Percentiles rank a stretch among this genome's conserved stretches.
These are phyloP conservation scores for Mesotaenium endlicherianum DNA, from an alignment of 139 green algal genomes.

Conservation along the genomic window DNA sequence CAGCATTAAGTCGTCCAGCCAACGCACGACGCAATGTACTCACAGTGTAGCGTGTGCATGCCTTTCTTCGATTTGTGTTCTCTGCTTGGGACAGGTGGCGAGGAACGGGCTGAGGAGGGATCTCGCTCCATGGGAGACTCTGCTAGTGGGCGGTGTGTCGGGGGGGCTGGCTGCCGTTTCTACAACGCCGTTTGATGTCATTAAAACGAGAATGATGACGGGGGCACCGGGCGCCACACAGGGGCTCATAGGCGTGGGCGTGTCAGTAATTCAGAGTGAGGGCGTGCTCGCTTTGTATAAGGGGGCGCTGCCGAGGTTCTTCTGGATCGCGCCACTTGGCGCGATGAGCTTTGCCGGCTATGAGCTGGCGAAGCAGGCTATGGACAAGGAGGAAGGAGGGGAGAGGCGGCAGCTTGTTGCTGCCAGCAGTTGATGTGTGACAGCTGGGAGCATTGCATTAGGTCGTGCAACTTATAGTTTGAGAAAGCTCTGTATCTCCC, in stretches of 20 bases:
- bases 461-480: too few species aligned
- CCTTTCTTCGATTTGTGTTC: too few species aligned
- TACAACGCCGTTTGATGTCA: conserved; percentile 69
- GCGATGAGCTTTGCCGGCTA: conserved; percentile 79
- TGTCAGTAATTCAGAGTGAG: conserved; percentile 58
- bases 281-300: conserved; percentile 66
- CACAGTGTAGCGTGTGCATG: too few species aligned
- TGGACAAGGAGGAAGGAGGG: conserved; percentile 51
- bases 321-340: conserved; percentile 72
- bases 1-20: too few species aligned
- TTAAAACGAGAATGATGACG: conserved; percentile 78
- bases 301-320: conserved; percentile 60
- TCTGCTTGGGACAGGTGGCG: too few species aligned
- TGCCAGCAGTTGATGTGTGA: too few species aligned
- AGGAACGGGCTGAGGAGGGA: conserved; percentile 40
- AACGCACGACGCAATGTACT: too few species aligned
- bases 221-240: neutral
- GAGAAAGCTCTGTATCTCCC: too few species aligned
- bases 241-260: neutral
- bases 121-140: conserved; percentile 59
- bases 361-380: conserved; percentile 69
- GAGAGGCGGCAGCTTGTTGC: too few species aligned
- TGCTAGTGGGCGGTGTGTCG: conserved; percentile 62
- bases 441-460: too few species aligned
- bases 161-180: conserved; percentile 60